Conservation (phyloP, 257 asterid genomes). For the Scutellaria minor region DNA sequence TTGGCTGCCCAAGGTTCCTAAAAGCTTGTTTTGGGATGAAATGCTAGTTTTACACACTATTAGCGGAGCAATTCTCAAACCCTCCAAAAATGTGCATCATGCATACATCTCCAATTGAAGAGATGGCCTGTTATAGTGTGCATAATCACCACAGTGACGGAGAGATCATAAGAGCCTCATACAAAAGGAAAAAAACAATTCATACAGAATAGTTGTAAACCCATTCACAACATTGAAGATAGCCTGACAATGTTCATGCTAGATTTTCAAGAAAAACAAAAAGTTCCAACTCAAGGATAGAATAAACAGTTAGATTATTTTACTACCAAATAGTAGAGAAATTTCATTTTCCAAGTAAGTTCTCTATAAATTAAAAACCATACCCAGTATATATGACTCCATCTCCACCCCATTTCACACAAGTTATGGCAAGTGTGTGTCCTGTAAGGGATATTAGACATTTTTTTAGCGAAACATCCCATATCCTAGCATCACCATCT, state of each 20-base stretch:
- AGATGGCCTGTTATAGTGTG: not conserved
- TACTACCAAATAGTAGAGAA: constrained; percentile 1
- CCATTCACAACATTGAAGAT: constrained; percentile 10
- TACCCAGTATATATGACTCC: constrained; percentile 97
- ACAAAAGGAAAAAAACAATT: not conserved
- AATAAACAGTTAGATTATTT: not conserved
- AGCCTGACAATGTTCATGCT: not conserved
- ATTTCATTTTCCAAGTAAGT: constrained; percentile 6
- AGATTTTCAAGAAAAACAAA: constrained; percentile 17
- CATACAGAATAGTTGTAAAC: constrained; percentile 10
- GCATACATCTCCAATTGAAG: not conserved
- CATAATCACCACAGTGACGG: constrained; percentile 11
- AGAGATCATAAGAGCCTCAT: constrained; percentile 7
- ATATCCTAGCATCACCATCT: constrained; percentile 99
- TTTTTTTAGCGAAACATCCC: constrained; percentile 79
- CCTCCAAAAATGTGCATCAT: not conserved
- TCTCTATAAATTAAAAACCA: constrained; percentile 30
- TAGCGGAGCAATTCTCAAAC: constrained; percentile 20
- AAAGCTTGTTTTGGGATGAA: constrained; percentile 16
- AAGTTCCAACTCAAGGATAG: constrained; percentile 24
- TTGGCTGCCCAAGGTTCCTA: constrained; percentile 21
- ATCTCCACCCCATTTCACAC: constrained; percentile 99
- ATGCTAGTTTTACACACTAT: constrained; percentile 5
- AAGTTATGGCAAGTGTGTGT: constrained; percentile 92
- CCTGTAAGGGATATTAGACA: constrained; percentile 80